A percentile compares a stretch with the other conserved stretches of the same genome.
phyloP scores from a whole-genome alignment of 192 early-diverging fungal species.

The Coemansia sp. region DNA sequence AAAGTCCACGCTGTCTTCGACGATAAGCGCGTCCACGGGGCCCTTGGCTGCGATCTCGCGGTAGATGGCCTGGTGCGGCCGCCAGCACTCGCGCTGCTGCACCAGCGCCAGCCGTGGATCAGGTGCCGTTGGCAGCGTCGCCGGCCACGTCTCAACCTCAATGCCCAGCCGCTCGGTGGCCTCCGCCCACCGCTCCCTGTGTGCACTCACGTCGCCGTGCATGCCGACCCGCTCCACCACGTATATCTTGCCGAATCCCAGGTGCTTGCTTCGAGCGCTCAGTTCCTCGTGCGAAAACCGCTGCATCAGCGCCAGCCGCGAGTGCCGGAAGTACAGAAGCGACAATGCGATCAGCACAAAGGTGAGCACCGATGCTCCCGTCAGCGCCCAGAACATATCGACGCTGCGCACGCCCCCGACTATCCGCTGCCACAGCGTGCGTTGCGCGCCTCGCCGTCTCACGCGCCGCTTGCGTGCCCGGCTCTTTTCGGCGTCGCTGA shows the following conservation, averaged over 20 bases:
- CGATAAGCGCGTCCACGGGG: constrained; percentile 44
- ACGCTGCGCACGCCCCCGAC: constrained; percentile 22
- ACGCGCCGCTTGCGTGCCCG: constrained; percentile 46
- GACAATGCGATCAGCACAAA: constrained; percentile 48
- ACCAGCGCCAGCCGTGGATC: constrained; percentile 29
- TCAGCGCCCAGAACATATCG: constrained; percentile 53
- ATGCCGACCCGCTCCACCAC: constrained; percentile 39
- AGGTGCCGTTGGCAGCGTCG: constrained; percentile 26
- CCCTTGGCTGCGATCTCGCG: constrained; percentile 40
- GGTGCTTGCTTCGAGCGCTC: constrained; percentile 12
- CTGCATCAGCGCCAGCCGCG: constrained; percentile 36
- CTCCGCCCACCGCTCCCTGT: constrained; percentile 25
- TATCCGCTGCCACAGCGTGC: constrained; percentile 19
- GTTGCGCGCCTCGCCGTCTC: constrained; percentile 19
- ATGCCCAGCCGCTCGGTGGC: constrained; percentile 26
- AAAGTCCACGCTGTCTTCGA: constrained; percentile 51
- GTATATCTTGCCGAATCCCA: constrained; percentile 48
- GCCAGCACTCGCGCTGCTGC: constrained; percentile 56
- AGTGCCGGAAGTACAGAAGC: constrained; percentile 49
- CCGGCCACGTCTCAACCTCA: constrained; percentile 40
- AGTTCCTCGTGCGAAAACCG: constrained; percentile 50
- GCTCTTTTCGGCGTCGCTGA: constrained; percentile 54
- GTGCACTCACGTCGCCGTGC: constrained; percentile 16
- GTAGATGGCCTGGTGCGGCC: constrained; percentile 43
- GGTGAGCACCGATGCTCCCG: constrained; percentile 23